phyloP scores from a whole-genome alignment of 805 yeast genomes.

The Ogataea angusta region DNA sequence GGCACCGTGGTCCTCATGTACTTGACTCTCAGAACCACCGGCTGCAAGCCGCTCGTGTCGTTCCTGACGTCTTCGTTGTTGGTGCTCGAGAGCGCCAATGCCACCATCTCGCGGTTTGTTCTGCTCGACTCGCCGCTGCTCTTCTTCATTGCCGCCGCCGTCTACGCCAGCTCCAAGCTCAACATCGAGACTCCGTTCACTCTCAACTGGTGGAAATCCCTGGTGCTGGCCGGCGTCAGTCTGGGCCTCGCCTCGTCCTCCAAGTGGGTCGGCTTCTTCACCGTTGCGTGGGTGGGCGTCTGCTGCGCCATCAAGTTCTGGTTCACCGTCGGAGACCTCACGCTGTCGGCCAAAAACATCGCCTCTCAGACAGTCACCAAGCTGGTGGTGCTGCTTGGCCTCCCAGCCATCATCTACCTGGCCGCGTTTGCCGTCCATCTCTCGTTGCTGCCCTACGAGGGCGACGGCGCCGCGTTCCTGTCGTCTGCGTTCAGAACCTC shows the following conservation, averaged over 20 bases:
- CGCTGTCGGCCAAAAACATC: conserved; percentile 43
- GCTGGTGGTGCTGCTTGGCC: conserved; percentile 50
- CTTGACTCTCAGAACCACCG: conserved; percentile 67
- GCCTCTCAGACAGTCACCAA: conserved; percentile 48
- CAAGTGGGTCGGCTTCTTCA: conserved; percentile 84
- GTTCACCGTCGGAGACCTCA: conserved; percentile 70
- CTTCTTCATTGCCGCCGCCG: conserved; percentile 72
- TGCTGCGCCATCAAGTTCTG: conserved; percentile 61
- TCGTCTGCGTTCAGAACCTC: conserved; percentile 68
- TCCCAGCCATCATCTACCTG: conserved; percentile 57
- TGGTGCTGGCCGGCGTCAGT: conserved; percentile 63
- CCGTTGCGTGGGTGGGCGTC: conserved; percentile 73
- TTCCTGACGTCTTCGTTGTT: conserved; percentile 54
- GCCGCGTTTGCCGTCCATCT: conserved; percentile 64
- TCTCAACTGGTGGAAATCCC: conserved; percentile 52
- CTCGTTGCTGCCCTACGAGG: conserved; percentile 52
- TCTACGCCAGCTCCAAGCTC: conserved; percentile 61
- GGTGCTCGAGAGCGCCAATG: conserved; percentile 63
- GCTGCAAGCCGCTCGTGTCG: conserved; percentile 64
- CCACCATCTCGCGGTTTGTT: conserved; percentile 72
- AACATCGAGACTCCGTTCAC: conserved; percentile 64
- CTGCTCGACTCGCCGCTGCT: conserved; percentile 73
- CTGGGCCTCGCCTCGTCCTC: conserved; percentile 71
- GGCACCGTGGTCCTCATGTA: conserved; percentile 64
- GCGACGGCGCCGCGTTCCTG: conserved; percentile 71